phyloP scores from a whole-genome alignment of 371 early-diverging fungal species.

The Circinella minor region DNA sequence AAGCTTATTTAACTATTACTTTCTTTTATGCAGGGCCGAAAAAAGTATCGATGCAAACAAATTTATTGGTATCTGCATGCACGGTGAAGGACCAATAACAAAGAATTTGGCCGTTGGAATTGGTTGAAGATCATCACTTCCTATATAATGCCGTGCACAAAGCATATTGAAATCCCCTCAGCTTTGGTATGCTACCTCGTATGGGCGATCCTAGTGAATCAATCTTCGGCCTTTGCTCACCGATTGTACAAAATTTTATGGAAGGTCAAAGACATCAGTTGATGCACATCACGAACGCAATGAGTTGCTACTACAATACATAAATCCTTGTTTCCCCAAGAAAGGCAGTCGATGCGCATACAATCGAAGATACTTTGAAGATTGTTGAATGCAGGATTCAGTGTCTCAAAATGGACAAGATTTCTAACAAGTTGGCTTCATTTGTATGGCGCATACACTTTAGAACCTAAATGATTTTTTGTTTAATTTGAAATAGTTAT shows the following conservation, averaged over 20 bases:
- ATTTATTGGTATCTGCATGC: slow-evolving; percentile 14
- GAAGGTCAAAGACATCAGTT: too few relatives aligned
- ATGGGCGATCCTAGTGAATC: too few relatives aligned
- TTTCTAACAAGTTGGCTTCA: background rate
- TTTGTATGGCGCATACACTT: too few relatives aligned
- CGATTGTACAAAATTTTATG: too few relatives aligned
- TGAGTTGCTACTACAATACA: too few relatives aligned
- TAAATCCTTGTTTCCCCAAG: too few relatives aligned
- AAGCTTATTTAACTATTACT: background rate
- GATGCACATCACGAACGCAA: too few relatives aligned
- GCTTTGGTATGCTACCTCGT: too few relatives aligned
- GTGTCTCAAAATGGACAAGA: slow-evolving; percentile 16
- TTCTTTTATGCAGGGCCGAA: slow-evolving; percentile 11
- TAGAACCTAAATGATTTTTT: too few relatives aligned
- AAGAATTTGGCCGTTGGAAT: slow-evolving; percentile 13
- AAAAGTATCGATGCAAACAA: slow-evolving; percentile 8
- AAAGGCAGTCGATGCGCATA: slow-evolving; percentile 13
- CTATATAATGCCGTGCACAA: background rate
- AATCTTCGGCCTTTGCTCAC: too few relatives aligned
- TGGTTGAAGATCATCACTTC: slow-evolving; percentile 19
- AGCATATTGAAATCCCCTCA: too few relatives aligned
- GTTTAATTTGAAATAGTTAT: too few relatives aligned
- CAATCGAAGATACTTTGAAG: slow-evolving; percentile 17
- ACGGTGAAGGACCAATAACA: background rate
- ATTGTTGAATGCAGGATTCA: slow-evolving; percentile 18